Base-by-base conservation (phyloP, 768 basidiomycete genomes). In the Lactifluus piperatus region DNA sequence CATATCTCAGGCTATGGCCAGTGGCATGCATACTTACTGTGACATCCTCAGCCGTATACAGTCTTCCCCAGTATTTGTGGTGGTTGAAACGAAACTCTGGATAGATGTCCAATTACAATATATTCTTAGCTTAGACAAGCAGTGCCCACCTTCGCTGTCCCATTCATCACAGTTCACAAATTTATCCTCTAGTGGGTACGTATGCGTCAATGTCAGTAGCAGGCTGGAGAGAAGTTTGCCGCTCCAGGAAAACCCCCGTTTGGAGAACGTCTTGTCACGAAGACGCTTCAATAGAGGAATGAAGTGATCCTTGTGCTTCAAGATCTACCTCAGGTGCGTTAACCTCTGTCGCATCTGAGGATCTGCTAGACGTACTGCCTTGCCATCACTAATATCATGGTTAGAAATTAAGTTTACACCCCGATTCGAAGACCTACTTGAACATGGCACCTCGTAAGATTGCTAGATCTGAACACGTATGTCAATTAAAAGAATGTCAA, bases 131-230 rank as follows among this genome's bases (percentile, higher is more conserved):
- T 22, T 51, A 37, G 9, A 26, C 22, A 32, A 24, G 26, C 3
- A 22, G 11, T 3, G 56, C 72, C 44, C 57, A 90, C 91, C 85
- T 67, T 83, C 75, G 63, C 83, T 85, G 0, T 77, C 69, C 86
- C 89, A 89, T 63, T 88, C 86, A 5, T 84, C 80, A 0, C 81
- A 78, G 63, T 94, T 92, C 37, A 88, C 83, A 63, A 91, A 91
- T 62, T 81, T 83, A 68, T 88, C 86, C 67, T 95, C 91, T 53
- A 82, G 69, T 4, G 89, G 84, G 71, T 91, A 93, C 1, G 86
- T 86, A 57, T 91, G 84, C 1, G 88, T 89, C 44, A 93, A 71
- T 0, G 90, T 88, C 27, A 85, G 75, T 26, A 94, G 71, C 34
- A 83, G 73, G 63, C 86, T 86, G 10, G 84, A 84, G 26, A 94